Evolutionary conservation across 2,329 filamentous ascomycete genomes (phyloP).

Genomic region (Eutypella sp.): DNA sequence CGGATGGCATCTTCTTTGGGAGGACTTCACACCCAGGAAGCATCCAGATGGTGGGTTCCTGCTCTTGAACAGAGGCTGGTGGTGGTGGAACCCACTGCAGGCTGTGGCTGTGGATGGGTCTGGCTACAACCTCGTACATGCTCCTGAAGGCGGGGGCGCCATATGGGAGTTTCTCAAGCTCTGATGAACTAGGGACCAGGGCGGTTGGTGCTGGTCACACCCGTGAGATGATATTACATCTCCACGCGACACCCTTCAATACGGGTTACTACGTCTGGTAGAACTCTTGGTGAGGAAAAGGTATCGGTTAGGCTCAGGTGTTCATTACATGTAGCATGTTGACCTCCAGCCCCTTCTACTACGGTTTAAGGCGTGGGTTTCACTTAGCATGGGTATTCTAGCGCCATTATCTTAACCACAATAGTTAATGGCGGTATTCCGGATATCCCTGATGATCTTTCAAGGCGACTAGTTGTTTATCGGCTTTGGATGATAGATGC

Average conservation of each 20-base stretch:
- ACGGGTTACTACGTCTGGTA: background rate
- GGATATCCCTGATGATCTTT: no score
- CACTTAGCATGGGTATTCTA: no score
- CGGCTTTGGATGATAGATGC: no score
- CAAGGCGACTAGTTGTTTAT: no score
- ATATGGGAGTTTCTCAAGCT: background rate
- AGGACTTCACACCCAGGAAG: background rate
- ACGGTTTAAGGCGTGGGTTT: no score
- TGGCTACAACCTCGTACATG: background rate
- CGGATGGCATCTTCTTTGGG: background rate
- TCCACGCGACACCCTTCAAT: background rate
- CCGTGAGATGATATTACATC: background rate
- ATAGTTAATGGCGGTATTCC: no score
- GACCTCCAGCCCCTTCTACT: no score
- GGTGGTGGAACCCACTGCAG: background rate
- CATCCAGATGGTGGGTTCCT: background rate
- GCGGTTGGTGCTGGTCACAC: background rate
- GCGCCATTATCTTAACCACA: no score
- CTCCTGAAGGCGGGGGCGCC: background rate
- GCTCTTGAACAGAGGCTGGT: background rate
- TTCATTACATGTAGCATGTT: no score
- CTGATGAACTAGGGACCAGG: background rate
- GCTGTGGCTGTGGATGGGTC: background rate
- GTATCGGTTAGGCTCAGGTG: no score
- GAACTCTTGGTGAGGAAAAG: background rate